These are phyloP conservation scores for Bisporella sp. DNA, from an alignment of 2,329 filamentous ascomycete species.

Conservation along the genomic window DNA sequence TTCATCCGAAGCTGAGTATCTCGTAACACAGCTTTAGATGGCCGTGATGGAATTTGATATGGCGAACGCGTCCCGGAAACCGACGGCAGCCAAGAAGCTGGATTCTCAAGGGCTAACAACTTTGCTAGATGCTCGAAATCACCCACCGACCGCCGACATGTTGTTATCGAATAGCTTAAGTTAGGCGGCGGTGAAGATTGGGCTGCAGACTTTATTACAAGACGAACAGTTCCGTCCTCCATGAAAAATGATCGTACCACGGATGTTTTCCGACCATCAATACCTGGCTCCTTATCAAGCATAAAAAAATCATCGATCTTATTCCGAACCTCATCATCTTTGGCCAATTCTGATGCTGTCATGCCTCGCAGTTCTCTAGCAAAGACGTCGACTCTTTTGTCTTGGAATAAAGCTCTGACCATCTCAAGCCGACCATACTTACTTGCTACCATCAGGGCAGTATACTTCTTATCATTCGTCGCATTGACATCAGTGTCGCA, in stretches of 20 bases:
- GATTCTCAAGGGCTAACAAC: slow-evolving; percentile 81
- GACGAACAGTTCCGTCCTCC: slow-evolving; percentile 86
- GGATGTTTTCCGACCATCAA: slow-evolving; percentile 78
- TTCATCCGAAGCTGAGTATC: slow-evolving; percentile 85
- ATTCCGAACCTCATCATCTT: slow-evolving; percentile 95
- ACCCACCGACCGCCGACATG: slow-evolving; percentile 75
- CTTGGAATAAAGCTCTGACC: slow-evolving; percentile 80
- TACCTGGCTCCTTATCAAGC: slow-evolving; percentile 64
- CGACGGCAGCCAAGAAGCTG: slow-evolving; percentile 87
- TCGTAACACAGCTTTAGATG: slow-evolving; percentile 77
- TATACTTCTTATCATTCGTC: slow-evolving; percentile 90
- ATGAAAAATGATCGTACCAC: slow-evolving; percentile 96
- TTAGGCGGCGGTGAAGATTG: slow-evolving; percentile 53
- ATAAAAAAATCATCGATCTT: slow-evolving; percentile 90
- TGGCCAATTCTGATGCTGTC: slow-evolving; percentile 91
- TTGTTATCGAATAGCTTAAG: slow-evolving; percentile 87
- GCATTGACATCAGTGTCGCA: slow-evolving; percentile 97
- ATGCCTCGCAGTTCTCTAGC: slow-evolving; percentile 81
- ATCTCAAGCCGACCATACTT: slow-evolving; percentile 96
- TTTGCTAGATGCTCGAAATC: slow-evolving; percentile 89
- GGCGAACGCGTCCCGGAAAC: slow-evolving; percentile 74
- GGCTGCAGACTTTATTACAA: slow-evolving; percentile 90
- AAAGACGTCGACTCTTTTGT: slow-evolving; percentile 78
- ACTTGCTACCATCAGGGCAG: slow-evolving; percentile 94
- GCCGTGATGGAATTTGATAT: slow-evolving; percentile 88